phyloP scores from a whole-genome alignment of 306 rosid species.

The Erythrophleum fordii region DNA sequence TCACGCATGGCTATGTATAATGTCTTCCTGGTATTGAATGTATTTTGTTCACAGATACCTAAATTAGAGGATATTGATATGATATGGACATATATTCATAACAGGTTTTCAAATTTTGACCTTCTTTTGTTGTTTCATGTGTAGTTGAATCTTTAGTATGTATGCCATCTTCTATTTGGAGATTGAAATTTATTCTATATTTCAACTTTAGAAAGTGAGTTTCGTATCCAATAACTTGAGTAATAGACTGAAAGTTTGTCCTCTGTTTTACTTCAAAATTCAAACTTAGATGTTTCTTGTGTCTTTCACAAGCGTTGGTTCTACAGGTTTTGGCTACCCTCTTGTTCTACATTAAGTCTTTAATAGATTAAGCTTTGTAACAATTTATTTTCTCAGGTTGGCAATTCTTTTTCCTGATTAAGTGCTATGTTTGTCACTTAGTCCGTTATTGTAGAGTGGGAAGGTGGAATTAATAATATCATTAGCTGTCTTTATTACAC shows the following conservation, averaged over 20 bases:
- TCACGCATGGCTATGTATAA: slow-evolving; percentile 30
- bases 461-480: neutral
- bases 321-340: neutral
- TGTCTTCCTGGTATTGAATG: slow-evolving; percentile 12
- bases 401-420: neutral
- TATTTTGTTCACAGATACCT: neutral
- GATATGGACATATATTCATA: neutral
- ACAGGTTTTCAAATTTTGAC: slow-evolving; percentile 6
- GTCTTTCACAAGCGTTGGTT: neutral
- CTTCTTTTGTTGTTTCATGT: slow-evolving; percentile 1
- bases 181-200: neutral
- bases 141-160: neutral
- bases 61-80: neutral
- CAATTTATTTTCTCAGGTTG: neutral
- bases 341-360: neutral
- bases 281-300: neutral
- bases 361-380: neutral
- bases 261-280: slow-evolving; percentile 2
- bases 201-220: neutral
- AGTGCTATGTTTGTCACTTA: neutral
- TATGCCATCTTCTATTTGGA: slow-evolving; percentile 7
- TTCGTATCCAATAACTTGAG: neutral
- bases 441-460: neutral
- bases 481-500: neutral
- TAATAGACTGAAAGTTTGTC: neutral